phyloP scores from a whole-genome alignment of 2,329 filamentous ascomycete species.

The Cordyceps farinosa region DNA sequence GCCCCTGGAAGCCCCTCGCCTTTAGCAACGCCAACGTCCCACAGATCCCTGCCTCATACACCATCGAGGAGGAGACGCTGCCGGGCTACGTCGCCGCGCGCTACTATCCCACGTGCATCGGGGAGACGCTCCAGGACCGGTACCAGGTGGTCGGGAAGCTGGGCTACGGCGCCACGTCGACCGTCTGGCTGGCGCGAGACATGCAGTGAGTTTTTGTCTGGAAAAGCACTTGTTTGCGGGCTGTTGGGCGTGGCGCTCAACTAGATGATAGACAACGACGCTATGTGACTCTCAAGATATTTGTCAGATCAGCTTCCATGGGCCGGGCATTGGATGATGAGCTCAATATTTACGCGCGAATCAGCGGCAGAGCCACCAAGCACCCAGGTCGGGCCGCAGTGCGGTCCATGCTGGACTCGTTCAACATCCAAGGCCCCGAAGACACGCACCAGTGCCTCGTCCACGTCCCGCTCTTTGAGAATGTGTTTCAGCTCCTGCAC shows the following conservation, averaged over 20 bases:
- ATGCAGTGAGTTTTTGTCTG: slow-evolving; percentile 19
- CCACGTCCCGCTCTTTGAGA: neutral
- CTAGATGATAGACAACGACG: slow-evolving; percentile 15
- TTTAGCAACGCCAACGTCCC: slow-evolving; percentile 18
- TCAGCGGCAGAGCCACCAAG: neutral
- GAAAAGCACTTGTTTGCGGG: neutral
- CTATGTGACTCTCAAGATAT: slow-evolving; percentile 36
- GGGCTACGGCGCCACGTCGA: slow-evolving; percentile 27
- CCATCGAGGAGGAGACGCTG: slow-evolving; percentile 27
- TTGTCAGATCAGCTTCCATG: slow-evolving; percentile 25
- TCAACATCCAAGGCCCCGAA: neutral
- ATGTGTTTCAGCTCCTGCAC: neutral
- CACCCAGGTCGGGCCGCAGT: neutral
- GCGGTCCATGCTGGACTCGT: neutral
- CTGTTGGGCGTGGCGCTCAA: neutral
- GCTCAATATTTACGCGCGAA: slow-evolving; percentile 35
- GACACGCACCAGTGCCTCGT: neutral
- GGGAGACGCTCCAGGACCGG: slow-evolving; percentile 22
- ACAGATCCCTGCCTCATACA: neutral
- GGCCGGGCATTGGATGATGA: slow-evolving; percentile 32
- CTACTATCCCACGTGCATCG: slow-evolving; percentile 26
- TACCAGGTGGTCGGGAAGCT: slow-evolving; percentile 28
- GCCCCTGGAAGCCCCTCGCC: neutral
- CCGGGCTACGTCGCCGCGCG: slow-evolving; percentile 23
- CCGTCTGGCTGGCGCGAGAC: slow-evolving; percentile 27